Evolutionary conservation across 176 grass and related monocot species (phyloP).

Genomic region (Pharus latifolius): DNA sequence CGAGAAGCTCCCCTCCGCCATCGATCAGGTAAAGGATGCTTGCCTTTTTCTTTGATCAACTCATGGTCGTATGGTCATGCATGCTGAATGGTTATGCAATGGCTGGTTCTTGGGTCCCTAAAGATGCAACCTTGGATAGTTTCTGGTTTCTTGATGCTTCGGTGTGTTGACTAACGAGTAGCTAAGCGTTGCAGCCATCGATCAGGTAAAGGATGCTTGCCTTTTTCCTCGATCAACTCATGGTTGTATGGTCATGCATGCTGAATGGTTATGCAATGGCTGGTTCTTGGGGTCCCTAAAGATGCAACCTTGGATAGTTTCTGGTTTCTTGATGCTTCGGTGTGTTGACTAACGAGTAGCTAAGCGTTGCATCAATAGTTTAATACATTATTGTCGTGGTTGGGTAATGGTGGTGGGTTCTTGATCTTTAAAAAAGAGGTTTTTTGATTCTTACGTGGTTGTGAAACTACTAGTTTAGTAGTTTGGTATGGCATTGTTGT

Average conservation of each 20-base stretch:
- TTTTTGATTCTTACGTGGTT: slow-evolving; percentile 7
- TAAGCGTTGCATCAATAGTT: background rate
- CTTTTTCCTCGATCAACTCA: no score
- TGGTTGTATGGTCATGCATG: no score
- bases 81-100: background rate
- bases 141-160: background rate
- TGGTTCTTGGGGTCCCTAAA: slow-evolving; percentile 9
- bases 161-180: no score
- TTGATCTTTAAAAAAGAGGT: slow-evolving; percentile 29
- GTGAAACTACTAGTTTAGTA: slow-evolving; percentile 21
- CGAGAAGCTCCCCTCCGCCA: slow-evolving; percentile 59
- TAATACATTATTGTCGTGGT: slow-evolving; percentile 26
- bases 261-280: background rate
- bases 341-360: slow-evolving; percentile 17
- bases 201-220: slow-evolving; percentile 38
- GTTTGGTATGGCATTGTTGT: slow-evolving; percentile 20
- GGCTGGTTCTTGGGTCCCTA: slow-evolving; percentile 12
- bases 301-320: slow-evolving; percentile 5
- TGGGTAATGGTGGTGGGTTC: slow-evolving; percentile 10
- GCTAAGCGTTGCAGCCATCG: no score
- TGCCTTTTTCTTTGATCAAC: no score
- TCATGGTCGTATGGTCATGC: no score
- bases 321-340: slow-evolving; percentile 21
- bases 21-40: slow-evolving; percentile 59
- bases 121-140: background rate